A percentile compares a stretch with the other conserved stretches of the same genome.
Conservation (phyloP, 2,329 filamentous ascomycete species). For the Metarhizium brunneum region DNA sequence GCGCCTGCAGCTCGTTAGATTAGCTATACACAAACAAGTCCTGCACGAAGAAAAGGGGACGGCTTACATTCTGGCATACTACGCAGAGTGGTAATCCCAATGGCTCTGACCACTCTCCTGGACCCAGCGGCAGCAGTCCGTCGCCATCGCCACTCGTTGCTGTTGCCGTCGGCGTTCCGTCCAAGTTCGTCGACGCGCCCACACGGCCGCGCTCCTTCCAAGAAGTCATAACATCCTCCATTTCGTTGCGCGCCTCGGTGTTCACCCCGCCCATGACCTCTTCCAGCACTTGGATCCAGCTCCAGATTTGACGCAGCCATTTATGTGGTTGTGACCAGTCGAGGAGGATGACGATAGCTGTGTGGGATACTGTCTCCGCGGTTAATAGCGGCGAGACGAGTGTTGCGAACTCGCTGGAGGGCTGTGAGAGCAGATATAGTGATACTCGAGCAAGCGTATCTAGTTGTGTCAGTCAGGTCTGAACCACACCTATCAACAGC, state of each 20-base stretch:
- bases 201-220: slow-evolving; percentile 71
- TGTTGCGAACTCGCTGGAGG: slow-evolving; percentile 72
- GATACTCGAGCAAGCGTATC: slow-evolving; percentile 87
- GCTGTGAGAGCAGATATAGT: slow-evolving; percentile 78
- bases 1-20: slow-evolving; percentile 43
- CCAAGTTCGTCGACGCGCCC: slow-evolving; percentile 51
- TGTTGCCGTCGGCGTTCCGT: slow-evolving; percentile 49
- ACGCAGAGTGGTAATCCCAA: slow-evolving; percentile 82
- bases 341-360: slow-evolving; percentile 80
- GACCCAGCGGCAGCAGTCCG: slow-evolving; percentile 67
- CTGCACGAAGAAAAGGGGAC: slow-evolving; percentile 17
- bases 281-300: slow-evolving; percentile 80
- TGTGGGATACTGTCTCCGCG: slow-evolving; percentile 74
- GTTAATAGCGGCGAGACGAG: slow-evolving; percentile 79
- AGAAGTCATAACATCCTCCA: slow-evolving; percentile 76
- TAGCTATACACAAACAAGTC: not conserved
- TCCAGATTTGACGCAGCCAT: slow-evolving; percentile 81
- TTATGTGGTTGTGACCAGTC: slow-evolving; percentile 93
- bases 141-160: slow-evolving; percentile 48
- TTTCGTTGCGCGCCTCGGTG: slow-evolving; percentile 65
- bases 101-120: slow-evolving; percentile 88
- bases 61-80: slow-evolving; percentile 80
- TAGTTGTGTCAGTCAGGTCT: slow-evolving; percentile 26
- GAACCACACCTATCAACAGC: not conserved
- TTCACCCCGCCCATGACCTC: slow-evolving; percentile 67